Percentiles rank a stretch among this genome's conserved stretches.
Conservation (phyloP, 306 rosid species). For the Prunus davidiana region DNA sequence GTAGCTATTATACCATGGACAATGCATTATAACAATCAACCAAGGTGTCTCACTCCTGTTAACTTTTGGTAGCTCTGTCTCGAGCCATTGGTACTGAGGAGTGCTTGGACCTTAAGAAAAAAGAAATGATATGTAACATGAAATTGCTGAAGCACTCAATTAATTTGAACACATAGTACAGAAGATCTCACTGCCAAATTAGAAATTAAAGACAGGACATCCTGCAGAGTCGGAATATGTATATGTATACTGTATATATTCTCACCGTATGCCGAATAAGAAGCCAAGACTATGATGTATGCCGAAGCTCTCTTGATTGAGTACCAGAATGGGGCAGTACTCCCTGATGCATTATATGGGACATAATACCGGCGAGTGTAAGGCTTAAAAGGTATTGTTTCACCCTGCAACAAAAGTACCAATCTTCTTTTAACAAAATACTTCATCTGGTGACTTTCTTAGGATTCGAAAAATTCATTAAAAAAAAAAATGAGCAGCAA, state of each 20-base stretch:
- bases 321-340: constrained; percentile 44
- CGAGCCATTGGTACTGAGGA: constrained; percentile 42
- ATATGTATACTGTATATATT: too few species aligned
- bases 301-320: constrained; percentile 79
- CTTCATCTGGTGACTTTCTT: too few species aligned
- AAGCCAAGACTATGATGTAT: constrained; percentile 61
- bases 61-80: constrained; percentile 36
- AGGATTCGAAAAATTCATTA: not conserved
- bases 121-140: not conserved
- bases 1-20: constrained; percentile 47
- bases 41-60: constrained; percentile 46
- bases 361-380: constrained; percentile 43
- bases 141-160: not conserved
- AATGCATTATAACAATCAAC: constrained; percentile 42
- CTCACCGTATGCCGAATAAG: constrained; percentile 74
- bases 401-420: constrained; percentile 46
- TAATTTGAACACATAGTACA: not conserved
- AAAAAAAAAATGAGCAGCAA: not conserved
- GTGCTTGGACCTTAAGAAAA: constrained; percentile 19
- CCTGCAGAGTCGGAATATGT: too few species aligned
- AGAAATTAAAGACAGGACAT: too few species aligned
- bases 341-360: constrained; percentile 39
- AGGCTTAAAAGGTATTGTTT: constrained; percentile 64
- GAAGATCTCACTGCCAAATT: not conserved
- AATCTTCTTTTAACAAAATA: not conserved